Evolutionary conservation across 352 stramenopile species (phyloP).

Genomic region (Pythium oligandrum): DNA sequence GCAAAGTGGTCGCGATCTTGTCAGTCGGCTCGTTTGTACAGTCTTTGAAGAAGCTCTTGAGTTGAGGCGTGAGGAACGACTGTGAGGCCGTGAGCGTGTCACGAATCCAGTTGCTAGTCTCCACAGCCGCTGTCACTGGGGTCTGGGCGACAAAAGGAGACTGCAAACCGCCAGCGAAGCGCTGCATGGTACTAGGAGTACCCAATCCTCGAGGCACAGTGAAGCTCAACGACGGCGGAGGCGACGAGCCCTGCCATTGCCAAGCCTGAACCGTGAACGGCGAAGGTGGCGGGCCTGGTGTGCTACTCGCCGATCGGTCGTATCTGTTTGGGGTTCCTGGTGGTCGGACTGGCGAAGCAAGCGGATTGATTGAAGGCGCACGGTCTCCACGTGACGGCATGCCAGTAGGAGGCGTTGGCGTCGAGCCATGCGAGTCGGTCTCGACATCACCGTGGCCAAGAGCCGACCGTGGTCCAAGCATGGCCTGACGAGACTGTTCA

Average conservation of each 20-base stretch:
- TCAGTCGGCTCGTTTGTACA: constrained; percentile 53
- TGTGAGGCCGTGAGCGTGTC: constrained; percentile 36
- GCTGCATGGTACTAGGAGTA: constrained; percentile 18
- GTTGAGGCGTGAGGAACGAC: constrained; percentile 34
- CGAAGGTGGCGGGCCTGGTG: constrained; percentile 22
- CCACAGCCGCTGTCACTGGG: constrained; percentile 70
- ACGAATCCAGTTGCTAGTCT: constrained; percentile 81
- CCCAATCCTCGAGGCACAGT: constrained; percentile 20
- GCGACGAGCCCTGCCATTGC: constrained; percentile 67
- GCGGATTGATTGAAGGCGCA: constrained; percentile 2
- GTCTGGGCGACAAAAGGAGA: constrained; percentile 58
- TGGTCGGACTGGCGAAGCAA: constrained; percentile 11
- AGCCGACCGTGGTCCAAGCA: constrained; percentile 19
- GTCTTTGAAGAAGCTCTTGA: constrained; percentile 55
- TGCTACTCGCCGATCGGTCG: constrained; percentile 13
- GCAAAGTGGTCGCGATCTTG: constrained; percentile 41
- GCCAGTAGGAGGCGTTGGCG: constrained; percentile 8
- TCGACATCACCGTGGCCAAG: constrained; percentile 3
- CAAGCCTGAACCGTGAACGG: constrained; percentile 52
- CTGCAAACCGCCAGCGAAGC: constrained; percentile 10
- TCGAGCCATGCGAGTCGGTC: constrained; percentile 12
- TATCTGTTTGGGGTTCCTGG: constrained; percentile 16
- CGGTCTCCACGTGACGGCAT: background rate
- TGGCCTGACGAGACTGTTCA: constrained; percentile 26
- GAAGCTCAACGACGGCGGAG: constrained; percentile 23